These are phyloP conservation scores for Paratinospora sagittata DNA, from an alignment of 164 flowering plant species.

Conservation along the genomic window DNA sequence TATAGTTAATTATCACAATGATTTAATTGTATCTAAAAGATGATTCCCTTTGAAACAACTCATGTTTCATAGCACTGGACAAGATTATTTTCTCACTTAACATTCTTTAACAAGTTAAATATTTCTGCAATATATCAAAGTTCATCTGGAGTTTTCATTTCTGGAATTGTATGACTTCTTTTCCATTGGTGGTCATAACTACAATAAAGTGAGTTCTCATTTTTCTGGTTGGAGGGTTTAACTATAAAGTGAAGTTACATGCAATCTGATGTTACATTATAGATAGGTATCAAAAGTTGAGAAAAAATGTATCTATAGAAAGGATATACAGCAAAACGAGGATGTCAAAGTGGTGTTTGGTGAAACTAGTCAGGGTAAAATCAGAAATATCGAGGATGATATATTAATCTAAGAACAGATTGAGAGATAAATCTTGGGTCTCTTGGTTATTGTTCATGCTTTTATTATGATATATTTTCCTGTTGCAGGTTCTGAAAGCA, in stretches of 20 bases:
- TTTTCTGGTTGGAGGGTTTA: background rate
- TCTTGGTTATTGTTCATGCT: background rate
- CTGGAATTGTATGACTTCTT: background rate
- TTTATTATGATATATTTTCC: background rate
- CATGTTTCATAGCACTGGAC: background rate
- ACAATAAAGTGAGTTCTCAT: background rate
- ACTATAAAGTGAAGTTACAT: background rate
- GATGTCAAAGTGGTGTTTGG: background rate
- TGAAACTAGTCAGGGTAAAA: background rate
- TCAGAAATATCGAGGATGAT: too few species aligned
- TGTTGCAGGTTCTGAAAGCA: slow-evolving; percentile 46
- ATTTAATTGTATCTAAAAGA: too few species aligned
- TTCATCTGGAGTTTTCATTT: background rate
- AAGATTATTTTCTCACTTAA: background rate
- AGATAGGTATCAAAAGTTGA: background rate
- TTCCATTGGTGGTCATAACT: background rate
- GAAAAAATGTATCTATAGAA: background rate
- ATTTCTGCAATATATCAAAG: too few species aligned
- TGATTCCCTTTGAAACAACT: background rate
- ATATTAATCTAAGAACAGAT: background rate
- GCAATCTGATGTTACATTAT: background rate
- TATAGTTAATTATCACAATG: too few species aligned
- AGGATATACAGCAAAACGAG: background rate
- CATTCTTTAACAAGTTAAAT: background rate
- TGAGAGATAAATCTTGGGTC: background rate